phyloP scores from a whole-genome alignment of 1,139 yeast genomes.

The Pichia inconspicua region DNA sequence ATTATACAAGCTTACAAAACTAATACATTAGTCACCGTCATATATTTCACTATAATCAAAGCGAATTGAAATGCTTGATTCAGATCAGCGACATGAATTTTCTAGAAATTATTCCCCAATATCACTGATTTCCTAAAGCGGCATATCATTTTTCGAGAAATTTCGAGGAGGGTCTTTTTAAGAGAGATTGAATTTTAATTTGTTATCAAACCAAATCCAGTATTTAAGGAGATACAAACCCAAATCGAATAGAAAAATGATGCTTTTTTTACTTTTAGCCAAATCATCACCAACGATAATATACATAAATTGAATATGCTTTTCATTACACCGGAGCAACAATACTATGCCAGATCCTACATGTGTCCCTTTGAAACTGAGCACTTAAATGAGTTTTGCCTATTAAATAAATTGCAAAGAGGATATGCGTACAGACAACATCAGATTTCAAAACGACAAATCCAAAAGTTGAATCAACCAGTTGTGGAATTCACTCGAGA shows the following conservation, averaged over 20 bases:
- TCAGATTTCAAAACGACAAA: constrained; percentile 8
- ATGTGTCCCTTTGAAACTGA: neutral
- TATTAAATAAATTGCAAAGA: constrained; percentile 9
- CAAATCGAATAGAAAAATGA: neutral
- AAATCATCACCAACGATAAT: neutral
- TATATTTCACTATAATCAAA: no score
- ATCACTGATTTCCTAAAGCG: neutral
- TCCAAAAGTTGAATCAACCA: constrained; percentile 12
- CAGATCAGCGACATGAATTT: constrained; percentile 1
- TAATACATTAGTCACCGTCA: no score
- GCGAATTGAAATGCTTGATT: no score
- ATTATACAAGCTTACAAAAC: no score
- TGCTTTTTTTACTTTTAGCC: neutral
- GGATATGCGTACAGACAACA: constrained; percentile 9
- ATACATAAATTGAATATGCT: constrained; percentile 1
- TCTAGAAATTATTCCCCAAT: neutral
- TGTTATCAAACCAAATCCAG: neutral
- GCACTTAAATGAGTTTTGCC: constrained; percentile 5
- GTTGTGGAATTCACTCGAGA: no score
- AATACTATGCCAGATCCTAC: neutral
- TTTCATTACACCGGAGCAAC: constrained; percentile 3
- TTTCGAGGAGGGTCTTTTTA: neutral
- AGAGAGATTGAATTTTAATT: neutral
- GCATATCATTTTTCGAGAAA: neutral
- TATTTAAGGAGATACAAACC: neutral